Percentiles rank a stretch among this genome's conserved stretches.
These are phyloP conservation scores for Scytalidium lignicola DNA, from an alignment of 2,329 filamentous ascomycete species.

Conservation along the genomic window DNA sequence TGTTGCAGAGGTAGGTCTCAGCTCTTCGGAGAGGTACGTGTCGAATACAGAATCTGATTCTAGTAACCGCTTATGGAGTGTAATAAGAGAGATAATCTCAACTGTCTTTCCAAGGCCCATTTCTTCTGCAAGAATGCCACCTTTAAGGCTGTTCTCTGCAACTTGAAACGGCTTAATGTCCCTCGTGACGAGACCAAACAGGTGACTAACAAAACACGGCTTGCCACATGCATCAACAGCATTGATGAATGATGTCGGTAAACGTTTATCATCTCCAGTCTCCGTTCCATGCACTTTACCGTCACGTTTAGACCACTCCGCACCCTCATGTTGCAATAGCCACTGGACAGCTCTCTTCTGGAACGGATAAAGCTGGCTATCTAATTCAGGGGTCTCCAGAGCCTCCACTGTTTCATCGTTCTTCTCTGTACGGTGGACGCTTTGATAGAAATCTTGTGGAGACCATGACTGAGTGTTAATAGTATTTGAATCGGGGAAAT, in stretches of 20 bases:
- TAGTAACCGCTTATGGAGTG: constrained; percentile 48
- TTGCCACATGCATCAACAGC: constrained; percentile 41
- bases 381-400: constrained; percentile 39
- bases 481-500: constrained; percentile 21
- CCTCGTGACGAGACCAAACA: constrained; percentile 54
- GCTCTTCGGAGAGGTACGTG: constrained; percentile 32
- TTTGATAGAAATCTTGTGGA: constrained; percentile 62
- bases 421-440: constrained; percentile 56
- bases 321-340: constrained; percentile 63
- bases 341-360: constrained; percentile 67
- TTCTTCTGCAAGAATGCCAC: constrained; percentile 61
- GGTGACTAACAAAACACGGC: constrained; percentile 52
- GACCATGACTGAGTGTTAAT: constrained; percentile 30
- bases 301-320: constrained; percentile 35
- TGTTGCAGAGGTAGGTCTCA: constrained; percentile 50
- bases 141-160: constrained; percentile 38
- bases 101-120: constrained; percentile 82
- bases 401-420: constrained; percentile 32
- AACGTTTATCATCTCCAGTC: neutral
- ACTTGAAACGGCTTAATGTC: constrained; percentile 41
- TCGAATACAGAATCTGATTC: constrained; percentile 26
- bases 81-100: constrained; percentile 67
- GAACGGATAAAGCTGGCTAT: constrained; percentile 61
- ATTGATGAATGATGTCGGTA: constrained; percentile 36
- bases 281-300: constrained; percentile 3